phyloP scores from a whole-genome alignment of 768 basidiomycete genomes.

The Cystoderma amianthinum region DNA sequence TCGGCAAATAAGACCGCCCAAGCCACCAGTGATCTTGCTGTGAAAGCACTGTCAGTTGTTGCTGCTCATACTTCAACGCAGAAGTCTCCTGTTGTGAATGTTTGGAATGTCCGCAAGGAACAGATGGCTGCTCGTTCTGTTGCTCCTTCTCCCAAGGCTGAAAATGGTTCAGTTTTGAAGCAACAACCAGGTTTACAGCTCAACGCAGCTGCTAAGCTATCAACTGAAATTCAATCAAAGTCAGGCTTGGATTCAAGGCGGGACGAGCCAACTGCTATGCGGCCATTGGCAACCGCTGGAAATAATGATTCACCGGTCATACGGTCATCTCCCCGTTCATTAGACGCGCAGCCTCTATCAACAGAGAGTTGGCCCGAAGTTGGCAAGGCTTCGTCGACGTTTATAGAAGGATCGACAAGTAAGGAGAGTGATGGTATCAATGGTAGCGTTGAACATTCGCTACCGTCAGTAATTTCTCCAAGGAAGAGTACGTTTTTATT shows the following conservation, averaged over 20 bases:
- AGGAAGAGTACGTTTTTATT: constrained; percentile 19
- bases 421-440: constrained; percentile 1
- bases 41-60: constrained; percentile 11
- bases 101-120: constrained; percentile 23
- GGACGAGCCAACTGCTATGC: constrained; percentile 26
- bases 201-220: constrained; percentile 1
- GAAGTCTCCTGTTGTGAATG: constrained; percentile 16
- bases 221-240: no score
- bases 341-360: constrained; percentile 12
- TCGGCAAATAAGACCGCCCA: constrained; percentile 5
- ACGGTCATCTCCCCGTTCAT: constrained; percentile 17
- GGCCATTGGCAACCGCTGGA: constrained; percentile 11
- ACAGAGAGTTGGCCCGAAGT: constrained; percentile 38
- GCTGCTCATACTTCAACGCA: constrained; percentile 9
- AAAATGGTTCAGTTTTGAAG: no score
- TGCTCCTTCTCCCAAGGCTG: constrained; percentile 1
- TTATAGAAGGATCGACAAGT: constrained; percentile 8
- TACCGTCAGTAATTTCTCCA: constrained; percentile 4
- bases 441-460: constrained; percentile 1
- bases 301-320: constrained; percentile 40
- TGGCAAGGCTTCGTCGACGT: constrained; percentile 19
- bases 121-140: constrained; percentile 16
- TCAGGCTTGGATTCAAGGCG: no score
- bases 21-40: constrained; percentile 9
- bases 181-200: no score